phyloP scores from a whole-genome alignment of 306 rosid species.

The Chamaecrista fasciculata region DNA sequence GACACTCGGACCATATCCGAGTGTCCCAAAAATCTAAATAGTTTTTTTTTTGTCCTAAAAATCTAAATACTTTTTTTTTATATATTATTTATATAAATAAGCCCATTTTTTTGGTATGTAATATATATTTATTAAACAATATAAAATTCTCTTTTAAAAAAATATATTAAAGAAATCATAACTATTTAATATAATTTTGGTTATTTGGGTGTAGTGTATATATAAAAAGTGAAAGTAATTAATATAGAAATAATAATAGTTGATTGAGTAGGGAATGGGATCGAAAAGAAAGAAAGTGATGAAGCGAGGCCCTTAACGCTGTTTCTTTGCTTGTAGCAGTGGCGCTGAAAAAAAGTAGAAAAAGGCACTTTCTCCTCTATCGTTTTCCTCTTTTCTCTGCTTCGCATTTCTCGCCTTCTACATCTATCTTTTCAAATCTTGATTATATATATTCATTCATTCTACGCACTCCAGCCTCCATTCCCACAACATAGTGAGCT shows the following conservation, averaged over 20 bases:
- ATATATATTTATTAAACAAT: too few species aligned
- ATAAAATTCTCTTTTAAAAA: too few species aligned
- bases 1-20: too few species aligned
- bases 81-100: too few species aligned
- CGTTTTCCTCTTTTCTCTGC: neutral
- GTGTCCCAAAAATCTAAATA: too few species aligned
- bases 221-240: neutral
- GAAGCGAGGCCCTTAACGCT: constrained; percentile 26
- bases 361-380: neutral
- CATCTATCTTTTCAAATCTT: neutral
- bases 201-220: too few species aligned
- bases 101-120: too few species aligned
- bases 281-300: neutral
- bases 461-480: constrained; percentile 7
- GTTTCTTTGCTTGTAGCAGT: constrained; percentile 36
- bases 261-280: neutral
- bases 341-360: constrained; percentile 29
- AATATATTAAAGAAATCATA: too few species aligned
- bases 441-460: neutral
- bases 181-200: too few species aligned
- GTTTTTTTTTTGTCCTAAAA: too few species aligned
- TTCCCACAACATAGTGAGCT: constrained; percentile 32
- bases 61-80: too few species aligned
- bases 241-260: neutral
- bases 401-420: constrained; percentile 10